Base-by-base conservation (phyloP, 441 rosid genomes). In the Populus hybrid region DNA sequence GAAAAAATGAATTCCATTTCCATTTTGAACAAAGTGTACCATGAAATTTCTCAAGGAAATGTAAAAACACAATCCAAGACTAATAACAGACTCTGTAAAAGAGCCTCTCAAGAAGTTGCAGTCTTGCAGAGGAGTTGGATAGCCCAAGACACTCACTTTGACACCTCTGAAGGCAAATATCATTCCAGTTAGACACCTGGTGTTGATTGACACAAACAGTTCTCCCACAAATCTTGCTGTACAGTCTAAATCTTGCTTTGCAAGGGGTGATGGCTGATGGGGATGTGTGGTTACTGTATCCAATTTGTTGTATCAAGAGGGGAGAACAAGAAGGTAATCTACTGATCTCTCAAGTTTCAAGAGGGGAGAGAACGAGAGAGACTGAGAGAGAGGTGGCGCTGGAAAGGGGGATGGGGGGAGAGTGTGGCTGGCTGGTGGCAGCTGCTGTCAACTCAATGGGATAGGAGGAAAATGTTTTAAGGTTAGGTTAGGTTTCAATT, bases 181-280 rank as follows among this genome's bases (percentile, higher is more conserved):
- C 89, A 5, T 85, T 88, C 91, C 90, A 88, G 77, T 88, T 87
- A 53, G 91, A 88, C 34, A 87, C 89, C 69, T 88, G 90, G 77
- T 88, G 91, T 69, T 88, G 90, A 74, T 85, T 85, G 65, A 84
- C 88, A 66, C 90, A 87, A 10, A 88, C 87, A n/a, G 88, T 84
- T 77, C 89, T 85, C 5, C 87, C 88, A 59, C 90, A 88, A 40
- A 40, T 40, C 42, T 9, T 36, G 40, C 40, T 36, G 8, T 36
- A 36, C 40, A 36, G 40, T 36, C 40, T 9, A 36, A 36, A 9
- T 36, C 42, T 38, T 38, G 42, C 42, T 38, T 38, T 38, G 24
- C 10, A 59, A 3, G 21, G 64, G 4, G 24, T n/a, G 24, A 59
- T 59, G 24, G 64, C 9, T n/a, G 10, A 59, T n/a, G 10, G 11